Conservation (phyloP, 2,329 filamentous ascomycete species). For the Balansia obtecta region DNA sequence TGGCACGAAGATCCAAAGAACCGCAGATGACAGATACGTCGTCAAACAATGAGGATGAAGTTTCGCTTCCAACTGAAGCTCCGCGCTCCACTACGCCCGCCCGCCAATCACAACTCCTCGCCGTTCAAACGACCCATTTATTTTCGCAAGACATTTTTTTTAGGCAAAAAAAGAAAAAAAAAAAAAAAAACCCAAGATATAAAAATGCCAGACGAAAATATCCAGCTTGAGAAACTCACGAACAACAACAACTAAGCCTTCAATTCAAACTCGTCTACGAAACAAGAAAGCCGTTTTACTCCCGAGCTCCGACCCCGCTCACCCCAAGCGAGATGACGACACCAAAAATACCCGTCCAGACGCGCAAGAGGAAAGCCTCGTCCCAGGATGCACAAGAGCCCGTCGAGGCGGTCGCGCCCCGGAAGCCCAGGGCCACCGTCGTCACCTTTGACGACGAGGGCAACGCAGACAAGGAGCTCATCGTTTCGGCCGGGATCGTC, state of each 20-base stretch:
- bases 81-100: background rate
- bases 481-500: background rate
- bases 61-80: too few species aligned
- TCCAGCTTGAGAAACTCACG: too few species aligned
- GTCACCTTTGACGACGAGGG: constrained; percentile 24
- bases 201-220: too few species aligned
- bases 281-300: too few species aligned
- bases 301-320: too few species aligned
- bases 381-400: constrained; percentile 6
- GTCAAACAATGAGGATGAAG: too few species aligned
- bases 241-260: too few species aligned
- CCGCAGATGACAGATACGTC: too few species aligned
- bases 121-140: background rate
- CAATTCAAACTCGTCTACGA: too few species aligned
- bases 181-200: too few species aligned
- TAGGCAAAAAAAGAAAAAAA: too few species aligned
- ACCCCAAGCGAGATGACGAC: too few species aligned
- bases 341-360: constrained; percentile 10
- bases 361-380: constrained; percentile 18
- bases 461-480: constrained; percentile 13
- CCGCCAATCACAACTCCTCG: background rate
- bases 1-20: background rate
- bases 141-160: background rate
- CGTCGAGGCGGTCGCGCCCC: constrained; percentile 11
- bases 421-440: constrained; percentile 14